Conservation (phyloP, 2,329 filamentous ascomycete genomes). For the Hypoxylon sp. region DNA sequence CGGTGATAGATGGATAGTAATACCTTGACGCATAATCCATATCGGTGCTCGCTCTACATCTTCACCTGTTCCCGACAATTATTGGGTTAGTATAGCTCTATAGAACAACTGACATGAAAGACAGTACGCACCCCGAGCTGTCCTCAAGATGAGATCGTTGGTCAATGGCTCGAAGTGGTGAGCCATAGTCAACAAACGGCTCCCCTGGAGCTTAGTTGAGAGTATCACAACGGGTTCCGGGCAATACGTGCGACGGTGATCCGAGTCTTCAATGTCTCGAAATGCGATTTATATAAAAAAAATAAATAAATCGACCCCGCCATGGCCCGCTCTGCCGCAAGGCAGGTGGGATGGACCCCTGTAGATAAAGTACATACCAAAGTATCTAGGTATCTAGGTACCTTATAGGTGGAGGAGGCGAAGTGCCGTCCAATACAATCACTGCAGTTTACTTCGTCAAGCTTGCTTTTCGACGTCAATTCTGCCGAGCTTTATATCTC, state of each 20-base stretch:
- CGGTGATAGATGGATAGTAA: conserved; percentile 15
- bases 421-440: conserved; percentile 12
- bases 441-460: conserved; percentile 21
- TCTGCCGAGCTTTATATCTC: not conserved
- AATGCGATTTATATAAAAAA: not conserved
- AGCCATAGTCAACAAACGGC: conserved; percentile 60
- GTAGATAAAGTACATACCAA: conserved; percentile 3
- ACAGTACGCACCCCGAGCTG: conserved; percentile 76
- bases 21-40: conserved; percentile 99
- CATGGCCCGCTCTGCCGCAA: not conserved
- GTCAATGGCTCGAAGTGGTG: conserved; percentile 82
- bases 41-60: conserved; percentile 91
- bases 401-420: not conserved
- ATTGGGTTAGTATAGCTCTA: conserved; percentile 34
- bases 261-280: not conserved
- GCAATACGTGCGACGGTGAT: not conserved
- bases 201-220: not conserved
- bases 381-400: not conserved
- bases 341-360: conserved; percentile 35
- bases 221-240: not conserved
- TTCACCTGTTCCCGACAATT: conserved; percentile 67
- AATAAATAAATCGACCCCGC: conserved; percentile 25
- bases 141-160: conserved; percentile 91
- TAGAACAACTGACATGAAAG: conserved; percentile 7
- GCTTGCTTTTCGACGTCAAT: conserved; percentile 22